Evolutionary conservation across 2,329 filamentous ascomycete species (phyloP).

Genomic region (Phaeosphaeria sp.): DNA sequence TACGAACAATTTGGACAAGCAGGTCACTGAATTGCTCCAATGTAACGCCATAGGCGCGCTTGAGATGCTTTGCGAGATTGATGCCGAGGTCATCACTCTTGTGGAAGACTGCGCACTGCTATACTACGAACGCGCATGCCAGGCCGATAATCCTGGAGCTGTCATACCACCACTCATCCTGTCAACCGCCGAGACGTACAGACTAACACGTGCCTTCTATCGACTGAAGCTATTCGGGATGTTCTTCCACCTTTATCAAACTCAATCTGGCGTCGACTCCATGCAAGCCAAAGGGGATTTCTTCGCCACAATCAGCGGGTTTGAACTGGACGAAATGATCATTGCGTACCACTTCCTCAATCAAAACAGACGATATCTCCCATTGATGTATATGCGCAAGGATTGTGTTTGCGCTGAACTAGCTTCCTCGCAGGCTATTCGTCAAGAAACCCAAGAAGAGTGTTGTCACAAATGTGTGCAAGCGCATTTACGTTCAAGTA

Average conservation of each 20-base stretch:
- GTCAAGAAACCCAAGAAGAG: background rate
- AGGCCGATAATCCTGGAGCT: constrained; percentile 18
- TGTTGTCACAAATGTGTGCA: background rate
- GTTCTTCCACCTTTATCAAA: constrained; percentile 8
- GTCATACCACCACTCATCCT: constrained; percentile 10
- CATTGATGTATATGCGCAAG: background rate
- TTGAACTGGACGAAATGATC: constrained; percentile 14
- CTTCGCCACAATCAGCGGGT: constrained; percentile 5
- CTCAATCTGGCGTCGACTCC: constrained; percentile 1
- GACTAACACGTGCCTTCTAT: constrained; percentile 12
- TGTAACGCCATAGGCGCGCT: constrained; percentile 7
- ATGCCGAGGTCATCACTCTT: constrained; percentile 2
- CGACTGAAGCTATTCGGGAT: constrained; percentile 9
- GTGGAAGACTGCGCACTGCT: constrained; percentile 12
- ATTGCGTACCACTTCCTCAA: constrained; percentile 8
- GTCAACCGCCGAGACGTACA: constrained; percentile 10
- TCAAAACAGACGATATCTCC: constrained; percentile 1
- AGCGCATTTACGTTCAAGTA: background rate
- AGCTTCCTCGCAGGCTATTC: background rate
- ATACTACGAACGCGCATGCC: constrained; percentile 17
- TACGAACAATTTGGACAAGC: background rate
- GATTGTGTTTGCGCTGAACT: background rate
- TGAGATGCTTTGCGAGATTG: constrained; percentile 13
- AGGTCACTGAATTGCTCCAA: background rate
- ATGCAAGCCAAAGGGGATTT: background rate